A percentile compares a stretch with the other conserved stretches of the same genome.
Conservation (phyloP, 2,329 filamentous ascomycete genomes). For the Aquanectria penicillioides region DNA sequence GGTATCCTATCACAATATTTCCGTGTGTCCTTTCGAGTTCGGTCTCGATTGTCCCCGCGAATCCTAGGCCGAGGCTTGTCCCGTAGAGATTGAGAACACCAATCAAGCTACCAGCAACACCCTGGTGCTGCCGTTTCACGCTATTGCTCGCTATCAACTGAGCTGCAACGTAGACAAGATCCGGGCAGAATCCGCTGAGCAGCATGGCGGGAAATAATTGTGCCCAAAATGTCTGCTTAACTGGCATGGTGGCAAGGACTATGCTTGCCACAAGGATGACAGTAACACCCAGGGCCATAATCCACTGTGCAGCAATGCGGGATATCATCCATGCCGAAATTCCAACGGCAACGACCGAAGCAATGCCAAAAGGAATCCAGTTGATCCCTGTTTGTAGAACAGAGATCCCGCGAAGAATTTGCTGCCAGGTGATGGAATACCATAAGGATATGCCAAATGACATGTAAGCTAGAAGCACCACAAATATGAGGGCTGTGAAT, state of each 20-base stretch:
- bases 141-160: conserved; percentile 63
- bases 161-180: conserved; percentile 59
- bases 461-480: conserved; percentile 57
- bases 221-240: conserved; percentile 51
- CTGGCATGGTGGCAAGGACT: conserved; percentile 52
- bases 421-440: conserved; percentile 58
- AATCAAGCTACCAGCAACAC: conserved; percentile 59
- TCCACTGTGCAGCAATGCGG: conserved; percentile 55
- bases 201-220: conserved; percentile 51
- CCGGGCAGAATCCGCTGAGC: conserved; percentile 50
- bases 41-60: conserved; percentile 46
- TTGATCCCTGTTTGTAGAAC: conserved; percentile 50
- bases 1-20: not conserved
- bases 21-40: not conserved
- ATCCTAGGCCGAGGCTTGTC: conserved; percentile 41
- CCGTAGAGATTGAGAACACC: conserved; percentile 48
- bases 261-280: conserved; percentile 34
- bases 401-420: conserved; percentile 52
- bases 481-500: conserved; percentile 52
- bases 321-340: conserved; percentile 57
- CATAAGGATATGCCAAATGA: conserved; percentile 56
- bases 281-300: conserved; percentile 54
- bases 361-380: conserved; percentile 54
- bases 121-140: conserved; percentile 57
- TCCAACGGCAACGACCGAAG: conserved; percentile 49